These are phyloP conservation scores for Fusarium sp. DNA, from an alignment of 2,329 filamentous ascomycete species.

Conservation along the genomic window DNA sequence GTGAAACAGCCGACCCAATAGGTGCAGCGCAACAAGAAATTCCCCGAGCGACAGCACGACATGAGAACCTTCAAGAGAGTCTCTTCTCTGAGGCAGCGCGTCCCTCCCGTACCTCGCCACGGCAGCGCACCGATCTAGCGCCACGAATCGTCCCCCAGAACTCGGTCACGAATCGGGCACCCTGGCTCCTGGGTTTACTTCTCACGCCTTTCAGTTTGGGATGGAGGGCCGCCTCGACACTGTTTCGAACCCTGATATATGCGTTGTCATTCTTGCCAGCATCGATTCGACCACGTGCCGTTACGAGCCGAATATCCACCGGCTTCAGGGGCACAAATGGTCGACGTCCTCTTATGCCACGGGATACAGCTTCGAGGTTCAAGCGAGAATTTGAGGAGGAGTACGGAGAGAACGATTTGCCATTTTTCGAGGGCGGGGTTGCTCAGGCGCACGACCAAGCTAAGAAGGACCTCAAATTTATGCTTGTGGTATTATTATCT, in stretches of 20 bases:
- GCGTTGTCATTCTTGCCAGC: slow-evolving; percentile 84
- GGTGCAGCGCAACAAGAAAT: slow-evolving; percentile 77
- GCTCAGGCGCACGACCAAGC: slow-evolving; percentile 90
- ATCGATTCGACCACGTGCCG: slow-evolving; percentile 64
- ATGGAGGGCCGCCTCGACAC: slow-evolving; percentile 75
- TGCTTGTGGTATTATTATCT: slow-evolving; percentile 88
- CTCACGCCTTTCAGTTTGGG: slow-evolving; percentile 84
- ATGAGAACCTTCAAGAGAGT: slow-evolving; percentile 79
- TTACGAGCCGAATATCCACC: slow-evolving; percentile 64
- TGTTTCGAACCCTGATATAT: slow-evolving; percentile 79
- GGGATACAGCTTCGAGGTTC: slow-evolving; percentile 89
- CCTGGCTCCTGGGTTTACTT: slow-evolving; percentile 80
- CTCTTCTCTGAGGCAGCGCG: slow-evolving; percentile 52
- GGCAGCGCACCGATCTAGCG: slow-evolving; percentile 69
- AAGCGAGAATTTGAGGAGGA: slow-evolving; percentile 95
- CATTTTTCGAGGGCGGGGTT: slow-evolving; percentile 89
- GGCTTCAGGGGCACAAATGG: slow-evolving; percentile 72
- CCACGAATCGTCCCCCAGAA: slow-evolving; percentile 86
- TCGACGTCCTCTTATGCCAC: slow-evolving; percentile 80
- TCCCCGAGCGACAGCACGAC: slow-evolving; percentile 70
- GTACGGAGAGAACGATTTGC: slow-evolving; percentile 77
- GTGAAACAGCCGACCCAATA: slow-evolving; percentile 84
- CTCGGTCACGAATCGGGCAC: slow-evolving; percentile 74
- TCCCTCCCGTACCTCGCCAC: slow-evolving; percentile 39
- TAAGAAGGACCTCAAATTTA: slow-evolving; percentile 90